phyloP scores from a whole-genome alignment of 192 early-diverging fungal genomes.

The Tieghemiomyces parasiticus region DNA sequence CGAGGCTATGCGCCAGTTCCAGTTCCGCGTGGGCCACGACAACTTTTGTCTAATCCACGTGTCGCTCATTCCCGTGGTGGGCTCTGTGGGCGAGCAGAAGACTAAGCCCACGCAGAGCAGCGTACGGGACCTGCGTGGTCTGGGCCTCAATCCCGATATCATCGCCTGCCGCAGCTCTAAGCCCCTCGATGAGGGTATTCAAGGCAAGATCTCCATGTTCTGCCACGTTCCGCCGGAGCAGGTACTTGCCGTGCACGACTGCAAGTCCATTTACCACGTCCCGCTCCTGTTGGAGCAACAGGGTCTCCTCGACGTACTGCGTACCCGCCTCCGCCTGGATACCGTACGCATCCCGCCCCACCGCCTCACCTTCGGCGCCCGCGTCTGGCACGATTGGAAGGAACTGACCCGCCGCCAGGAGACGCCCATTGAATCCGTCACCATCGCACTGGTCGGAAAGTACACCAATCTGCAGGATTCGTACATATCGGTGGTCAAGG shows the following conservation, averaged over 20 bases:
- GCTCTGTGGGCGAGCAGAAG: conserved; percentile 97
- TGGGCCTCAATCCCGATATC: conserved; percentile 89
- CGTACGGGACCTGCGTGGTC: conserved; percentile 84
- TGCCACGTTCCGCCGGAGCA: conserved; percentile 91
- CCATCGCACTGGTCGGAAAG: conserved; percentile 90
- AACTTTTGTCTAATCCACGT: conserved; percentile 98
- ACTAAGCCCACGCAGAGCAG: conserved; percentile 98
- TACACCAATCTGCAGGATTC: conserved; percentile 94
- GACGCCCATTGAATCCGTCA: conserved; percentile 64
- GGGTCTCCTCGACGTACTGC: conserved; percentile 68
- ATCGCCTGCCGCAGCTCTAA: conserved; percentile 89
- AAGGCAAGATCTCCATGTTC: conserved; percentile 95
- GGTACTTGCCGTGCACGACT: conserved; percentile 92
- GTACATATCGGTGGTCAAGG: conserved; percentile 94
- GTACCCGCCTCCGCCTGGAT: conserved; percentile 62
- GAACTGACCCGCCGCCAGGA: conserved; percentile 57
- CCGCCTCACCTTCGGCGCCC: conserved; percentile 35
- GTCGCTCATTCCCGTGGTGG: conserved; percentile 91
- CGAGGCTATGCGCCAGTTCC: conserved; percentile 99
- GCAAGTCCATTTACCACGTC: conserved; percentile 92
- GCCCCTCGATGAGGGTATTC: conserved; percentile 69
- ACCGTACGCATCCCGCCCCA: conserved; percentile 33
- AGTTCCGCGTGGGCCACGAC: conserved; percentile 95
- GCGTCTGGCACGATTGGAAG: conserved; percentile 75
- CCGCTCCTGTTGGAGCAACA: conserved; percentile 82